Evolutionary conservation across 192 early-diverging fungal genomes (phyloP), one percentile per base, ranked within the genome.

Genomic region (Podila clonocystis): DNA sequence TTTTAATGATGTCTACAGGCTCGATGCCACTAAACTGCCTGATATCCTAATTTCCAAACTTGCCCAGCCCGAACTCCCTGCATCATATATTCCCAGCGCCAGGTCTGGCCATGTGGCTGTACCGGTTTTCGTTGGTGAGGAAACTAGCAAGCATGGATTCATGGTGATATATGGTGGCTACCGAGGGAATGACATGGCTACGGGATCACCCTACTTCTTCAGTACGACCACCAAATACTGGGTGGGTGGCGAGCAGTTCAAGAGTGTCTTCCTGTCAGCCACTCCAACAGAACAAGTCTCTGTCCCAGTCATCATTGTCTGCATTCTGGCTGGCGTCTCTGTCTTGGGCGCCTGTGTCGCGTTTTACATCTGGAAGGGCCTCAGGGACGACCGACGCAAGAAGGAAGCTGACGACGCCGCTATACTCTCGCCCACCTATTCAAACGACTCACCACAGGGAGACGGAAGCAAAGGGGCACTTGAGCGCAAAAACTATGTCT

Each of bases 121-220:
- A 11, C 24, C 61, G 3, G 77, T 65, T 0, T 9, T n/a, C 2
- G 20, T 55, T n/a, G 52, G 52, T 6, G 52, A 45, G 13, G 76
- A 65, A 0, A 30, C 62, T 5, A 41, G 22, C 4, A 13, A 50
- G 38, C 5, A 19, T 4, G 77, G 70, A 8, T 63, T 73, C 38
- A 80, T 80, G 77, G 31, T 80, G 34, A 31, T 80, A 19, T 60
- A 73, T 19, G 77, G 77, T 2, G 77, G 77, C 22, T 7, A 58
- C 22, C 28, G 19, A 7, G 31, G 17, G 19, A 36, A 31, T 20
- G 60, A 31, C 3, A 67, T 33, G 28, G 59, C 72, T 8, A 36
- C 49, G 4, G 49, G 38, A 11, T 26, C 45, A 19, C 70, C 75
- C 1, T 65, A 59, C 31, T 69, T 62, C 34, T 80, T 69, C 31